Conservation (phyloP, 495 filamentous ascomycete species). For the Chaetomidium leptoderma region DNA sequence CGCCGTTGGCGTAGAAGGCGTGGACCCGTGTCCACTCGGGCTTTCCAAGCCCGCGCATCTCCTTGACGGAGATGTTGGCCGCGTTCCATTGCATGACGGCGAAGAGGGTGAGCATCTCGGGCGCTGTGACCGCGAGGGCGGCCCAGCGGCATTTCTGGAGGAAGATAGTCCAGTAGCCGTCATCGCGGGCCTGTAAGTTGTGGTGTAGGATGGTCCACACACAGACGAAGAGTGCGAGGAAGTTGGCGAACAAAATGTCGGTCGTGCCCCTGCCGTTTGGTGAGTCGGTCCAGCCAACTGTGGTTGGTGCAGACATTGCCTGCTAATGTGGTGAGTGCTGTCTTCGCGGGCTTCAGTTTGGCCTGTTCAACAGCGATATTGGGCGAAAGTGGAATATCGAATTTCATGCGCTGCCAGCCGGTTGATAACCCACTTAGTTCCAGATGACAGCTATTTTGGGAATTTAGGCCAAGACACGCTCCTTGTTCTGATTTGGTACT, state of each 20-base stretch:
- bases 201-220: slow-evolving; percentile 29
- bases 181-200: slow-evolving; percentile 20
- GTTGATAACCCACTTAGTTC: too few relatives aligned
- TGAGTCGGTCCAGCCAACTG: slow-evolving; percentile 7
- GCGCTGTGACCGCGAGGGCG: slow-evolving; percentile 13
- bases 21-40: slow-evolving; percentile 16
- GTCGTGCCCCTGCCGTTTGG: slow-evolving; percentile 12
- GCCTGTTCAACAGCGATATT: too few relatives aligned
- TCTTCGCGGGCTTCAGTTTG: too few relatives aligned
- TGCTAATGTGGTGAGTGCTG: not conserved
- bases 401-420: too few relatives aligned
- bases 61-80: slow-evolving; percentile 17
- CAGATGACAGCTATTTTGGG: too few relatives aligned
- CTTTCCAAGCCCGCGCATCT: slow-evolving; percentile 17
- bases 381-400: too few relatives aligned
- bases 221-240: slow-evolving; percentile 27
- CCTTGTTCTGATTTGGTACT: not conserved
- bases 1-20: slow-evolving; percentile 22
- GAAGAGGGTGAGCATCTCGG: slow-evolving; percentile 20
- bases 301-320: not conserved
- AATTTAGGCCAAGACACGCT: too few relatives aligned
- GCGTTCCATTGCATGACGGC: slow-evolving; percentile 11
- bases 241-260: slow-evolving; percentile 27
- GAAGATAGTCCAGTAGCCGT: slow-evolving; percentile 13
- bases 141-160: slow-evolving; percentile 18